These are phyloP conservation scores for Corchorus olitorius DNA, from an alignment of 345 rosid species.

Conservation along the genomic window DNA sequence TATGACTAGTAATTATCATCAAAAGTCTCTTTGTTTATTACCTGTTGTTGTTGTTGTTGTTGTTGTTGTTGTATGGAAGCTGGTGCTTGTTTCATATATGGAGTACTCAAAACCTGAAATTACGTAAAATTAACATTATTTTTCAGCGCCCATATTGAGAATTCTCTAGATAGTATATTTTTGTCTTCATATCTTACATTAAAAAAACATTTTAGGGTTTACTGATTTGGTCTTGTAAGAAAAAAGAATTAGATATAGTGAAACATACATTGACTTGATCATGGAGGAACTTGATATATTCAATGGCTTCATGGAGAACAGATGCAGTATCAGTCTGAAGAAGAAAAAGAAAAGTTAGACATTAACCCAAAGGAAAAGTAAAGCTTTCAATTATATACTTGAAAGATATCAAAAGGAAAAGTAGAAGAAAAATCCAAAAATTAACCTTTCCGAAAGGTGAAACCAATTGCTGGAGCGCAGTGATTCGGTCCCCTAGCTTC, in stretches of 20 bases:
- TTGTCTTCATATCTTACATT: conserved; percentile 10
- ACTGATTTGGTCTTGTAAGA: not conserved
- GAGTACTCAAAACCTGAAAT: conserved; percentile 58
- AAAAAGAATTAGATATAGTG: not conserved
- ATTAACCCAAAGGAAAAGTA: conserved; percentile 18
- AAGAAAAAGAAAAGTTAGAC: not conserved
- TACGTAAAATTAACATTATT: conserved; percentile 14
- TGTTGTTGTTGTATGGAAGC: conserved; percentile 62
- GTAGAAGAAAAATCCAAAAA: conserved; percentile 23
- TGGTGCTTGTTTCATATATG: conserved; percentile 64
- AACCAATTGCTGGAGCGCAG: conserved; percentile 94
- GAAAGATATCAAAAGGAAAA: conserved; percentile 21
- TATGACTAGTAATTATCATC: not conserved
- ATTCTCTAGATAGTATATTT: not conserved
- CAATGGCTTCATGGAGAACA: conserved; percentile 87
- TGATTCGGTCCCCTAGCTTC: conserved; percentile 95
- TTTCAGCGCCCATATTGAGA: conserved; percentile 1
- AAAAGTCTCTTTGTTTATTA: conserved; percentile 19
- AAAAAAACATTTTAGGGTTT: not conserved
- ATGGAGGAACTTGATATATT: conserved; percentile 78
- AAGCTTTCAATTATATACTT: conserved; percentile 12
- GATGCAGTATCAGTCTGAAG: conserved; percentile 96
- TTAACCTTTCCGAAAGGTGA: conserved; percentile 96
- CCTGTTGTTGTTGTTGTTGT: conserved; percentile 81
- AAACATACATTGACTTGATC: conserved; percentile 62